A percentile compares a stretch with the other conserved stretches of the same genome.
Evolutionary conservation across 768 basidiomycete species (phyloP).

Genomic region (Panellus pusillus): DNA sequence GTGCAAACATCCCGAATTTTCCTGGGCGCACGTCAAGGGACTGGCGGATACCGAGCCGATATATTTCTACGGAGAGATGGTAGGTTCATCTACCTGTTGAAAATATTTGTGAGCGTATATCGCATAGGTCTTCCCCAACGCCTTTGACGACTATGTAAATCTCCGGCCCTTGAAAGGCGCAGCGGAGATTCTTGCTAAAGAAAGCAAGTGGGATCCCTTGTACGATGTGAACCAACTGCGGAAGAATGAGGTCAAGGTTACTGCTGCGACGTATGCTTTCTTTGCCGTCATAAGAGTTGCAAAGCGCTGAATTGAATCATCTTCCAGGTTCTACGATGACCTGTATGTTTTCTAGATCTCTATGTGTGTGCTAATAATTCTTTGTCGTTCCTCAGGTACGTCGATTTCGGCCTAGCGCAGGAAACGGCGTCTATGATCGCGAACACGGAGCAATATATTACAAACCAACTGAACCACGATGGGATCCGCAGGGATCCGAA

Average conservation of each 20-base stretch:
- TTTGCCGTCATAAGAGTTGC: too few species aligned
- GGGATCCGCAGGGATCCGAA: constrained; percentile 40
- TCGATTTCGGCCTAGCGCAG: constrained; percentile 48
- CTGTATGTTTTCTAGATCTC: constrained; percentile 26
- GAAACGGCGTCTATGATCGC: constrained; percentile 44
- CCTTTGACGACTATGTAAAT: constrained; percentile 49
- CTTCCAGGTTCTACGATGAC: constrained; percentile 26
- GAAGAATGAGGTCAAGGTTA: constrained; percentile 50
- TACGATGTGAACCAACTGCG: constrained; percentile 47
- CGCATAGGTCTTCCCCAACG: constrained; percentile 41
- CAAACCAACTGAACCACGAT: constrained; percentile 48
- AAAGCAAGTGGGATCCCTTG: constrained; percentile 41
- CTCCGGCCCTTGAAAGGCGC: constrained; percentile 49
- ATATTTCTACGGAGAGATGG: constrained; percentile 55
- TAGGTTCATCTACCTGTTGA: constrained; percentile 19
- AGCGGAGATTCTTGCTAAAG: constrained; percentile 47
- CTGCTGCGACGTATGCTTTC: constrained; percentile 46
- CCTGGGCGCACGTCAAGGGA: constrained; percentile 41
- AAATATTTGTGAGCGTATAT: not conserved
- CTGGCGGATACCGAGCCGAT: constrained; percentile 36
- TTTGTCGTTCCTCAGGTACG: constrained; percentile 40
- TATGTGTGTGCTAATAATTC: not conserved
- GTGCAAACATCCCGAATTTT: constrained; percentile 38
- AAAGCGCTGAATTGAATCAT: not conserved
- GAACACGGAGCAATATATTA: constrained; percentile 53